A percentile compares a stretch with the other conserved stretches of the same genome.
Conservation (phyloP, 768 basidiomycete genomes). For the Rhodocollybia butyracea region DNA sequence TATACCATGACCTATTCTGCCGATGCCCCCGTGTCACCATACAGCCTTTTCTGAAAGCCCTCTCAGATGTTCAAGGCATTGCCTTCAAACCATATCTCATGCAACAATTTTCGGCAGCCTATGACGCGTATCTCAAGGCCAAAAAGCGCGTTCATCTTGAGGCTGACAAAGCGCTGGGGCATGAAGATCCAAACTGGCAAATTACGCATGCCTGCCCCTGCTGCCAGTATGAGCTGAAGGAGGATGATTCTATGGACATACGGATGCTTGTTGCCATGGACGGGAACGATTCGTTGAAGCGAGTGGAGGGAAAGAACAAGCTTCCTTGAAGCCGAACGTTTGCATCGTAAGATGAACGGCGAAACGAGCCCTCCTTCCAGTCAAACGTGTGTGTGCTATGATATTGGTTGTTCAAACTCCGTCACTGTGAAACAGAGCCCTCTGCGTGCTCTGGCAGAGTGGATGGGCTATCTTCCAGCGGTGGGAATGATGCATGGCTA, state of each 20-base stretch:
- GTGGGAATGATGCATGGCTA: constrained; percentile 3
- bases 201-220: constrained; percentile 23
- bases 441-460: constrained; percentile 4
- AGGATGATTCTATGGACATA: constrained; percentile 17
- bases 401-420: constrained; percentile 21
- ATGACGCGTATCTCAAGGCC: constrained; percentile 18
- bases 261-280: constrained; percentile 20
- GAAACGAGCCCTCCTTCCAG: not conserved
- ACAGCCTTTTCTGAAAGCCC: constrained; percentile 12
- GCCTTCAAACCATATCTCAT: constrained; percentile 10
- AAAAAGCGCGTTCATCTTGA: constrained; percentile 6
- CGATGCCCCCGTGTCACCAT: constrained; percentile 14
- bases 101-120: constrained; percentile 15
- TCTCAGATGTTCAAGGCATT: constrained; percentile 14
- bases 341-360: not conserved
- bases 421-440: constrained; percentile 17
- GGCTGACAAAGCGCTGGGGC: constrained; percentile 13
- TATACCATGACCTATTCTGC: constrained; percentile 6
- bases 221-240: constrained; percentile 22
- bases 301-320: not conserved
- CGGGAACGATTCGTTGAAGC: constrained; percentile 20
- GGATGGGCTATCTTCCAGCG: not conserved
- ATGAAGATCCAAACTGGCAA: constrained; percentile 16
- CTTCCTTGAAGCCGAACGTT: not conserved
- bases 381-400: constrained; percentile 13